A percentile compares a stretch with the other conserved stretches of the same genome.
Conservation (phyloP, 1,284 basidiomycete species). For the Heterobasidion parviporum region DNA sequence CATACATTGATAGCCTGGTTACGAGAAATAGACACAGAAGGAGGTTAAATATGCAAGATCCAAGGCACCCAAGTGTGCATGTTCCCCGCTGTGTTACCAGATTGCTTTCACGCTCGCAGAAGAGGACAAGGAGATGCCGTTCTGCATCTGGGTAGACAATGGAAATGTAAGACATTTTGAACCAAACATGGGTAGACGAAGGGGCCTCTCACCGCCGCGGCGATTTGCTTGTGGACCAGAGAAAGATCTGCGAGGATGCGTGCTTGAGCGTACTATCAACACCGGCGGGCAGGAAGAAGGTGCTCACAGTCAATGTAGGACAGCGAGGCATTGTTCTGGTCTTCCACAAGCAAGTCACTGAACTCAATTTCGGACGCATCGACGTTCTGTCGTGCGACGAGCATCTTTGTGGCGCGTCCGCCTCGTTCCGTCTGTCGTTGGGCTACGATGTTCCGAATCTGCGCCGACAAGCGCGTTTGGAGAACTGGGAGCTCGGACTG, state of each 20-base stretch:
- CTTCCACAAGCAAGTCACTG: conserved; percentile 95
- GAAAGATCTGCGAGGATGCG: conserved; percentile 33
- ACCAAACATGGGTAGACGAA: too few species aligned
- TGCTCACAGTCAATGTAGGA: conserved; percentile 75
- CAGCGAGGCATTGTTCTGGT: conserved; percentile 93
- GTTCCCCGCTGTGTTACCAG: conserved; percentile 3
- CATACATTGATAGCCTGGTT: not conserved
- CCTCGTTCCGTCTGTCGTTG: conserved; percentile 58
- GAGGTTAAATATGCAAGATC: too few species aligned
- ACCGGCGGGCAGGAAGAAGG: not conserved
- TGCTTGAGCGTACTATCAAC: not conserved
- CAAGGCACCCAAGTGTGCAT: too few species aligned
- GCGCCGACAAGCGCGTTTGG: conserved; percentile 72
- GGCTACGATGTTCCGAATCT: conserved; percentile 79
- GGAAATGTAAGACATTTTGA: not conserved
- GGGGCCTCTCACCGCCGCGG: conserved; percentile 42
- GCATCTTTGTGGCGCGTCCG: conserved; percentile 56
- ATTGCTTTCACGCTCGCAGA: conserved; percentile 10
- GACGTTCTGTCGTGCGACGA: conserved; percentile 86
- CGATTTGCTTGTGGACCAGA: conserved; percentile 52
- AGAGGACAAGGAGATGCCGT: conserved; percentile 5
- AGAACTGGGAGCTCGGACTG: conserved; percentile 72
- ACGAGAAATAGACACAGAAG: too few species aligned
- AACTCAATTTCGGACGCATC: conserved; percentile 95
- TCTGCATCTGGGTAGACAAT: conserved; percentile 7